phyloP scores from a whole-genome alignment of 192 early-diverging fungal species.

The Paraglomus brasilianum region DNA sequence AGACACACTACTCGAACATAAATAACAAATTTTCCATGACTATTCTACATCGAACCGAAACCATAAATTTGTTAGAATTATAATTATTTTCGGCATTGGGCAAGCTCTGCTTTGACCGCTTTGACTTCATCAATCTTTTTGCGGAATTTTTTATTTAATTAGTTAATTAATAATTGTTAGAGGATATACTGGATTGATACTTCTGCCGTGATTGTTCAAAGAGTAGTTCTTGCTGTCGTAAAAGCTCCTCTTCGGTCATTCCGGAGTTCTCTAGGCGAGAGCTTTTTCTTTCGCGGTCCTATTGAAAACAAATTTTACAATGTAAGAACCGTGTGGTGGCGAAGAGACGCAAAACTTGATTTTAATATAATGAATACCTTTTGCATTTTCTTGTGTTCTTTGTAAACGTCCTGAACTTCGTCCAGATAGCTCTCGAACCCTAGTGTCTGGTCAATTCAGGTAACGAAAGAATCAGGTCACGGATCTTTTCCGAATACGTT shows the following conservation, averaged over 20 bases:
- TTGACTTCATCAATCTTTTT: too few relatives aligned
- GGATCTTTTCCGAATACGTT: background rate
- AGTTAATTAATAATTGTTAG: slow-evolving; percentile 32
- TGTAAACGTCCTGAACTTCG: slow-evolving; percentile 84
- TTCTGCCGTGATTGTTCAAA: slow-evolving; percentile 85
- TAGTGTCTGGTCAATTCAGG: slow-evolving; percentile 50
- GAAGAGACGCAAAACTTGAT: background rate
- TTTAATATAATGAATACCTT: slow-evolving; percentile 48
- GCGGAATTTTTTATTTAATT: too few relatives aligned
- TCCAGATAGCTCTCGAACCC: slow-evolving; percentile 91
- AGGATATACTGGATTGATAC: slow-evolving; percentile 42
- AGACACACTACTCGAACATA: too few relatives aligned
- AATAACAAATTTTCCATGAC: too few relatives aligned
- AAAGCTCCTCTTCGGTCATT: slow-evolving; percentile 81
- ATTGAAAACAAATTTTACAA: slow-evolving; percentile 1
- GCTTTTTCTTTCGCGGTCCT: slow-evolving; percentile 83
- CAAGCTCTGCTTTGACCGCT: too few relatives aligned
- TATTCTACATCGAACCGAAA: too few relatives aligned
- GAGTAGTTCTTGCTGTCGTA: slow-evolving; percentile 79
- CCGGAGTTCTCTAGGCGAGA: slow-evolving; percentile 77
- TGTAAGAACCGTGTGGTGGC: background rate
- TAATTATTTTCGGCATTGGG: too few relatives aligned
- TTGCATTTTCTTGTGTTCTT: slow-evolving; percentile 85
- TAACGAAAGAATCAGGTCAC: slow-evolving; percentile 2
- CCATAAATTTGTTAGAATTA: too few relatives aligned